Conservation (phyloP, 441 rosid genomes). For the Aleurites moluccanus region DNA sequence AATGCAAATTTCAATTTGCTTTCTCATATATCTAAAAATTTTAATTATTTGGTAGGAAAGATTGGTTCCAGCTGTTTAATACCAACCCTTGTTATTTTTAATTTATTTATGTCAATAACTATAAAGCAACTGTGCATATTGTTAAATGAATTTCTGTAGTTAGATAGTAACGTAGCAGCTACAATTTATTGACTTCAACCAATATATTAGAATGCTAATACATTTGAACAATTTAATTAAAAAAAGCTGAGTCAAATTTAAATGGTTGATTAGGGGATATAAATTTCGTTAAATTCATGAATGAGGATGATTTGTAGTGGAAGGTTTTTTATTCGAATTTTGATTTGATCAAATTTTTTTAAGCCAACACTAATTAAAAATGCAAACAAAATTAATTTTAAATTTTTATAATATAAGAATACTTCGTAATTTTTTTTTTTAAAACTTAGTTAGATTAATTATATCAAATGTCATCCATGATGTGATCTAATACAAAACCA, state of each 20-base stretch:
- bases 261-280: too few species aligned
- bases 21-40: background rate
- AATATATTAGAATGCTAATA: too few species aligned
- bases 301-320: too few species aligned
- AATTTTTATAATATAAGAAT: too few species aligned
- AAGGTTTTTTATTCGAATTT: too few species aligned
- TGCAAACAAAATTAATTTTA: too few species aligned
- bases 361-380: too few species aligned
- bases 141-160: background rate
- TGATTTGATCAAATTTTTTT: too few species aligned
- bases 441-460: background rate
- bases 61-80: conserved; percentile 9
- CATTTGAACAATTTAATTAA: too few species aligned
- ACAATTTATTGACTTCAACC: background rate
- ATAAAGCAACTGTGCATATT: background rate
- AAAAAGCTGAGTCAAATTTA: too few species aligned
- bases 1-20: background rate
- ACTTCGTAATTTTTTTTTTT: too few species aligned
- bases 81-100: conserved; percentile 1
- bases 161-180: background rate
- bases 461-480: conserved; percentile 9
- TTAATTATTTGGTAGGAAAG: conserved; percentile 5
- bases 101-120: background rate
- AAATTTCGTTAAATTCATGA: too few species aligned
- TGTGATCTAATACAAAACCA: background rate